These are phyloP conservation scores for Nakaseomyces uthaithaninus DNA, from an alignment of 1,139 yeast genomes.

Conservation along the genomic window DNA sequence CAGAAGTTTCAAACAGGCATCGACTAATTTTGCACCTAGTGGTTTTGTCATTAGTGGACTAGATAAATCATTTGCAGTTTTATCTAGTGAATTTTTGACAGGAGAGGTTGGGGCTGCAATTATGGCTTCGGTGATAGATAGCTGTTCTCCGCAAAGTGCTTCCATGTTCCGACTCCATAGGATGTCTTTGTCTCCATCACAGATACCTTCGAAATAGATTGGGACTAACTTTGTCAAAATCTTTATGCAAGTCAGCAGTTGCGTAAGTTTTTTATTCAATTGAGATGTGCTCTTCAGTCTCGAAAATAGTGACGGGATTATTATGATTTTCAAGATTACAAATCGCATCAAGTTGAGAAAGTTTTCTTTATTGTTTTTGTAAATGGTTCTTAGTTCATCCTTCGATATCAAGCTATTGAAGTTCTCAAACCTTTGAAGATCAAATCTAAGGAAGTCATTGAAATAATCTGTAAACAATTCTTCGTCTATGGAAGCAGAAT, in stretches of 20 bases:
- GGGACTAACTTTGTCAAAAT: conserved; percentile 63
- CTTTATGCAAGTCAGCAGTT: conserved; percentile 53
- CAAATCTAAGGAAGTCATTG: conserved; percentile 3
- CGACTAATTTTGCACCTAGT: conserved; percentile 45
- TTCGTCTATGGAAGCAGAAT: not conserved
- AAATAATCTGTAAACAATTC: conserved; percentile 4
- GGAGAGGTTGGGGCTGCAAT: not conserved
- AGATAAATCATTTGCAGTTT: conserved; percentile 1
- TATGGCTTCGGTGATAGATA: not conserved
- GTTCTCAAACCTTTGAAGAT: conserved; percentile 13
- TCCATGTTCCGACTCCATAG: conserved; percentile 5
- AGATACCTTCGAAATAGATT: conserved; percentile 44
- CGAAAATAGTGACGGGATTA: conserved; percentile 4
- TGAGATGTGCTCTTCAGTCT: conserved; percentile 4
- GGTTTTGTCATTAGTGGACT: conserved; percentile 23
- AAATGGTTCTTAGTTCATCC: conserved; percentile 50
- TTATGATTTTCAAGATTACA: conserved; percentile 22
- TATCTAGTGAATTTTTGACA: conserved; percentile 1
- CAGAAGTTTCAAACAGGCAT: conserved; percentile 43
- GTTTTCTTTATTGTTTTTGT: conserved; percentile 51
- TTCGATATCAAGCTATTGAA: conserved; percentile 42
- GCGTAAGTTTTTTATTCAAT: conserved; percentile 14
- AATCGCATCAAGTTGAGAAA: conserved; percentile 46
- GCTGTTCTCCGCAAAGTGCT: conserved; percentile 4
- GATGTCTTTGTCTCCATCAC: not conserved